Percentiles rank a stretch among this genome's conserved stretches.
These are phyloP conservation scores for Metschnikowia orientalis DNA, from an alignment of 805 yeast species.

Conservation along the genomic window DNA sequence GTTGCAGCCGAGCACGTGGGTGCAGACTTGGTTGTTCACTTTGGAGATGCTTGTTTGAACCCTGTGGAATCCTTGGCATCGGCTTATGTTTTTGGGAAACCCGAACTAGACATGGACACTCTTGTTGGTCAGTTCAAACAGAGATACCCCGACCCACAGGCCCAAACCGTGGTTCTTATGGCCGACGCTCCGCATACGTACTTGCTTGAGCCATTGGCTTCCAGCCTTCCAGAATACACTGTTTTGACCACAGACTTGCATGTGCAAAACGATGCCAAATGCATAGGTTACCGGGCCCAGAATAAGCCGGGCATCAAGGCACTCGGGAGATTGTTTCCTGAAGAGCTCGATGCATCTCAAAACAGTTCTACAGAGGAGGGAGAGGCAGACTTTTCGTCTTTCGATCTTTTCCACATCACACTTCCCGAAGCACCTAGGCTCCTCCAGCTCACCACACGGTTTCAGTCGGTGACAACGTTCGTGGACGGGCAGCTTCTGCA, in stretches of 20 bases:
- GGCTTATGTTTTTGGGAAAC: conserved; percentile 74
- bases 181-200: conserved; percentile 67
- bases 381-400: conserved; percentile 37
- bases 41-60: conserved; percentile 92
- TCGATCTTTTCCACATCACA: conserved; percentile 64
- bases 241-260: conserved; percentile 32
- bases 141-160: conserved; percentile 33
- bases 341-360: conserved; percentile 20
- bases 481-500: conserved; percentile 39
- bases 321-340: conserved; percentile 20
- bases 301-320: conserved; percentile 1
- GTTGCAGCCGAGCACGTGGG: conserved; percentile 92
- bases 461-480: conserved; percentile 47
- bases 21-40: conserved; percentile 83
- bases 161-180: conserved; percentile 56
- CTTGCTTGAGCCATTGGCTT: conserved; percentile 39
- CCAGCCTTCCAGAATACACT: conserved; percentile 23
- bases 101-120: conserved; percentile 43
- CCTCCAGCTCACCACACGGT: conserved; percentile 69
- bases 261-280: conserved; percentile 27
- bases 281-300: conserved; percentile 38
- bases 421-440: conserved; percentile 75
- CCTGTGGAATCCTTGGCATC: conserved; percentile 71
- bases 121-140: conserved; percentile 39
- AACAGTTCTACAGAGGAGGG: too few species aligned